phyloP scores from a whole-genome alignment of 2,329 filamentous ascomycete species.

The Arthroderma sp. region DNA sequence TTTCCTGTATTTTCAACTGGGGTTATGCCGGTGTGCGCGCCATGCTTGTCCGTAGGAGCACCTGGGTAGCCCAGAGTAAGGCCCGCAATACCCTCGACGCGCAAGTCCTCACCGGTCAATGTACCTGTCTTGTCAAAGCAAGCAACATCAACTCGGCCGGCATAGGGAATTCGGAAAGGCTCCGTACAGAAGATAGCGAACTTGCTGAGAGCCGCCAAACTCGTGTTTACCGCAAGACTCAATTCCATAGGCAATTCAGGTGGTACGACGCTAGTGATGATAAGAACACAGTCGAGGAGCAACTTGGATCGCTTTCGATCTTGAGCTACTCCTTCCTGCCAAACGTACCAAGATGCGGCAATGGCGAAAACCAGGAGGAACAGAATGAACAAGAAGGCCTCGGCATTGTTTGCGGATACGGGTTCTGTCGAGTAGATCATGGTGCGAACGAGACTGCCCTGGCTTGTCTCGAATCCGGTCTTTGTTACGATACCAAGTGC shows the following conservation, averaged over 20 bases:
- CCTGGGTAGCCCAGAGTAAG: conserved; percentile 58
- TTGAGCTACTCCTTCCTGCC: conserved; percentile 87
- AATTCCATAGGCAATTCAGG: conserved; percentile 97
- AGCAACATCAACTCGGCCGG: conserved; percentile 85
- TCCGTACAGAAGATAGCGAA: conserved; percentile 98
- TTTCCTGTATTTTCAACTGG: conserved; percentile 56
- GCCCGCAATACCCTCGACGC: conserved; percentile 93
- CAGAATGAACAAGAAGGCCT: conserved; percentile 92
- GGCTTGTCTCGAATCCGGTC: conserved; percentile 96
- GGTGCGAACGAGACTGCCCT: conserved; percentile 90
- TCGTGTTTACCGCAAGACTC: conserved; percentile 93
- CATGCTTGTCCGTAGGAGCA: conserved; percentile 58
- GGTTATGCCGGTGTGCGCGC: conserved; percentile 67
- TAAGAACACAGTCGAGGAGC: conserved; percentile 90
- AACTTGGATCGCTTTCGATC: conserved; percentile 97
- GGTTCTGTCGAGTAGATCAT: conserved; percentile 99
- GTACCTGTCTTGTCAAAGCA: conserved; percentile 99
- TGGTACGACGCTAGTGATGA: conserved; percentile 95
- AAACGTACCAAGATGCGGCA: conserved; percentile 97
- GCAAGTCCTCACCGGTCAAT: conserved; percentile 86
- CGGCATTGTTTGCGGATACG: conserved; percentile 94
- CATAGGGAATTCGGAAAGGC: conserved; percentile 94
- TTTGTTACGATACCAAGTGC: conserved; percentile 90
- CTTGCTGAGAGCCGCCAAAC: conserved; percentile 83
- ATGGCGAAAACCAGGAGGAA: conserved; percentile 94